These are phyloP conservation scores for Cryptosporidium viatorum DNA, from an alignment of 169 alveolate species.

Conservation along the genomic window DNA sequence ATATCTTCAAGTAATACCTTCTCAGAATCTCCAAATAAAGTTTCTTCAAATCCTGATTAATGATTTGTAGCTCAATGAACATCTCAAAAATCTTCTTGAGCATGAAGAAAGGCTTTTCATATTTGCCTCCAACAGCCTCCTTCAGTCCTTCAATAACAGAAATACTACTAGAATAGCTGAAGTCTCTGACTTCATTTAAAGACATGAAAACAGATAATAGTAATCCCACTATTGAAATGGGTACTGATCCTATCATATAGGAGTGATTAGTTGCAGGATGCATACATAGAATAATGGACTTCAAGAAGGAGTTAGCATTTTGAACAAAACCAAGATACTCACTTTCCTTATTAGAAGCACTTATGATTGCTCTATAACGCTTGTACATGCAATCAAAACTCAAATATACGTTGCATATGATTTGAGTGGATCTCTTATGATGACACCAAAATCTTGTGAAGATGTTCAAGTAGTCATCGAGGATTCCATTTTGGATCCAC, in stretches of 20 bases:
- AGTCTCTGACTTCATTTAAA: slow-evolving; percentile 32
- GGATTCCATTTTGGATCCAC: neutral
- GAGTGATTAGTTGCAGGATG: neutral
- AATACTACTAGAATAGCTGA: neutral
- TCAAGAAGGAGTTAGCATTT: slow-evolving; percentile 27
- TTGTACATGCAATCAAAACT: slow-evolving; percentile 45
- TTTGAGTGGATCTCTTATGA: slow-evolving; percentile 56
- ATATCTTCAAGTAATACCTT: slow-evolving; percentile 4
- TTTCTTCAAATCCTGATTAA: neutral
- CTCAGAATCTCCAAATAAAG: slow-evolving; percentile 9
- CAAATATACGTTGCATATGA: slow-evolving; percentile 49
- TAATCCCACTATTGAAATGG: slow-evolving; percentile 21
- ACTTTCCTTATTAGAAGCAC: neutral
- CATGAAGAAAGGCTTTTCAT: slow-evolving; percentile 5
- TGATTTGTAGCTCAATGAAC: slow-evolving; percentile 16
- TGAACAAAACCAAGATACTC: slow-evolving; percentile 43
- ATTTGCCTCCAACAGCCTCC: neutral
- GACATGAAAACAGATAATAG: slow-evolving; percentile 1
- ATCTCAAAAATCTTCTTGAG: slow-evolving; percentile 43
- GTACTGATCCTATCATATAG: neutral
- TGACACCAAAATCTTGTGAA: slow-evolving; percentile 59
- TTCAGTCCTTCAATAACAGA: neutral
- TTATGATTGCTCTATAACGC: neutral
- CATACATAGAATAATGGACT: neutral
- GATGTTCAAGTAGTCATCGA: neutral